These are phyloP conservation scores for Pyracantha coccinea DNA, from an alignment of 331 rosid genomes.

Conservation along the genomic window DNA sequence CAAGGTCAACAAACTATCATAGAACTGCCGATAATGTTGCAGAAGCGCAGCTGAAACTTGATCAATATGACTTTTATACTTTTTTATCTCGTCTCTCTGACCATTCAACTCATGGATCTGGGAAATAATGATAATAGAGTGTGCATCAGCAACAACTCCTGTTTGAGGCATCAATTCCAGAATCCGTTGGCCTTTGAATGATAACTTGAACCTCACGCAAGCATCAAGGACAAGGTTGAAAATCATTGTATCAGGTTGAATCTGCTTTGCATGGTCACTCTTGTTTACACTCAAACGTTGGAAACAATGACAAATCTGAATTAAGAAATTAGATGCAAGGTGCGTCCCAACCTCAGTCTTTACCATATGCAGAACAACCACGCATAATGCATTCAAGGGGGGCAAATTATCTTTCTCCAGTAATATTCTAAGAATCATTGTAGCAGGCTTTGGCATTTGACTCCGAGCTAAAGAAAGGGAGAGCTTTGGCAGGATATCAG, in stretches of 20 bases:
- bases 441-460: constrained; percentile 51
- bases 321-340: constrained; percentile 60
- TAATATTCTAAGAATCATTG: constrained; percentile 54
- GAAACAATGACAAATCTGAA: constrained; percentile 47
- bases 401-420: constrained; percentile 40
- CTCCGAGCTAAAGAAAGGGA: constrained; percentile 65
- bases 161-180: constrained; percentile 54
- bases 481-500: constrained; percentile 49
- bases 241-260: constrained; percentile 50
- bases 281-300: constrained; percentile 24
- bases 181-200: constrained; percentile 52
- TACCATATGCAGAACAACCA: constrained; percentile 57
- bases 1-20: constrained; percentile 73
- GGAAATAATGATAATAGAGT: constrained; percentile 48
- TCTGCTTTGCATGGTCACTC: constrained; percentile 12
- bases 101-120: constrained; percentile 70
- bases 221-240: constrained; percentile 79
- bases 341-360: constrained; percentile 65
- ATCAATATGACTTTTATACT: constrained; percentile 43
- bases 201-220: constrained; percentile 63
- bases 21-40: constrained; percentile 56
- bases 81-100: constrained; percentile 66
- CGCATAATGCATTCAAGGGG: constrained; percentile 38
- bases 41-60: constrained; percentile 34
- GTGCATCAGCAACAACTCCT: constrained; percentile 63